Evolutionary conservation across 2,329 filamentous ascomycete genomes (phyloP), one percentile per base, ranked within the genome.

Genomic region (Helotiales sp.): DNA sequence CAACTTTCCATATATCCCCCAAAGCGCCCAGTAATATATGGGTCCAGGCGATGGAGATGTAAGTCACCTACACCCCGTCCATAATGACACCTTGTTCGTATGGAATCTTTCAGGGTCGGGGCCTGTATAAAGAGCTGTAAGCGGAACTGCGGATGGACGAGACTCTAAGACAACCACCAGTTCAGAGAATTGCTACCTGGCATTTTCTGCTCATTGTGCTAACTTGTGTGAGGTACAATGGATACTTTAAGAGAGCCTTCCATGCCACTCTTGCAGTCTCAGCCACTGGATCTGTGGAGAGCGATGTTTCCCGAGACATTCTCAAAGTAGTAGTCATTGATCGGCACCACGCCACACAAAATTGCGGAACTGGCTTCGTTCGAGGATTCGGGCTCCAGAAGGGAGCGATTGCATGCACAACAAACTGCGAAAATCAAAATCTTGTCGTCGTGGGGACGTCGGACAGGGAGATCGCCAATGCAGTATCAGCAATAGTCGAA

Each of bases 231-330:
- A n/a, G n/a, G n/a, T n/a, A n/a, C 42, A 59, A 68, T 36, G 66
- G 63, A 19, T 68, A 67, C 52, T 68, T 66, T 60, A 68, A 67
- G 40, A 58, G 63, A 10, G 62, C 64, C n/a, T 66, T 66, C 36
- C 64, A 67, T 44, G 56, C 60, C n/a, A n/a, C 30, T 1, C 59
- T 68, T 8, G 25, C 33, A 50, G 59, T 57, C 69, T 70, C 55
- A 61, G 66, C 31, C 64, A 70, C 51, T 60, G 67, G 47, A 66
- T 71, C 27, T 31, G 67, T 34, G 7, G 24, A 50, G 67, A 55
- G 59, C 8, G 44, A 70, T n/a, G 67, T 70, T 47, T 47, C 67
- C 58, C 55, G 67, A 63, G 72, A 68, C 62, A 38, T 66, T 54
- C 36, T 69, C 63, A 58, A 68, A 30, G 63, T 67, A 17, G 63